These are phyloP conservation scores for Leucocoprinus sp. DNA, from an alignment of 768 basidiomycete genomes.

Conservation along the genomic window DNA sequence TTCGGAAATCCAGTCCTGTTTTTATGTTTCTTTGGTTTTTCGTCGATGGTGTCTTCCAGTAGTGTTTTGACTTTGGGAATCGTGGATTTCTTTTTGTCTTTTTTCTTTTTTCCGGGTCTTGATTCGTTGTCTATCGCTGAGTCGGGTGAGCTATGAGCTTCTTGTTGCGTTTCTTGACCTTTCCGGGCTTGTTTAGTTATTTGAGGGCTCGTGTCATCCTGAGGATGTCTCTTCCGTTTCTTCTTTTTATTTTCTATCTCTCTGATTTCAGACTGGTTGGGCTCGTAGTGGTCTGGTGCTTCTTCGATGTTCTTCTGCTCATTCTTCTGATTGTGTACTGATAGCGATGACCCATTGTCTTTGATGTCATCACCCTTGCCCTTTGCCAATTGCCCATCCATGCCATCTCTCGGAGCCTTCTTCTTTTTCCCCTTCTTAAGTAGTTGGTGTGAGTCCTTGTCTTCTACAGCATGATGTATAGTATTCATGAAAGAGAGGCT, in stretches of 20 bases:
- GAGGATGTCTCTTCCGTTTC: no score
- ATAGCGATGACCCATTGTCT: no score
- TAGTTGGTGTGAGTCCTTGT: slow-evolving; percentile 11
- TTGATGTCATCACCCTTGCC: neutral
- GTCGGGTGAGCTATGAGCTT: no score
- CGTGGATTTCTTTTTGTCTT: no score
- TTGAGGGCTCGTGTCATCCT: no score
- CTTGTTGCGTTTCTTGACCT: no score
- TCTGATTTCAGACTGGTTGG: no score
- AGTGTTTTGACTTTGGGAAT: no score
- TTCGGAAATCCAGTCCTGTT: slow-evolving; percentile 32
- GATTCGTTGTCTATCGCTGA: neutral
- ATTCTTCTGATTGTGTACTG: no score
- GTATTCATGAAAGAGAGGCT: neutral
- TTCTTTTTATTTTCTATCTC: neutral
- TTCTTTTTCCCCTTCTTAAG: slow-evolving; percentile 4
- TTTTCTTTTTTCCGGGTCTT: neutral
- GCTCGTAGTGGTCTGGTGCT: neutral
- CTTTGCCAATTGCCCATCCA: neutral
- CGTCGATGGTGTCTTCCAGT: slow-evolving; percentile 1
- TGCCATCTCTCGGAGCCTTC: slow-evolving; percentile 9
- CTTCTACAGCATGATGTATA: slow-evolving; percentile 77
- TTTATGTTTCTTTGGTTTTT: slow-evolving; percentile 24
- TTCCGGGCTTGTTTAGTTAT: no score
- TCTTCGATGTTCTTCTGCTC: slow-evolving; percentile 1